Evolutionary conservation across 169 alveolate species (phyloP).

Genomic region (Sarcocystis neurona): DNA sequence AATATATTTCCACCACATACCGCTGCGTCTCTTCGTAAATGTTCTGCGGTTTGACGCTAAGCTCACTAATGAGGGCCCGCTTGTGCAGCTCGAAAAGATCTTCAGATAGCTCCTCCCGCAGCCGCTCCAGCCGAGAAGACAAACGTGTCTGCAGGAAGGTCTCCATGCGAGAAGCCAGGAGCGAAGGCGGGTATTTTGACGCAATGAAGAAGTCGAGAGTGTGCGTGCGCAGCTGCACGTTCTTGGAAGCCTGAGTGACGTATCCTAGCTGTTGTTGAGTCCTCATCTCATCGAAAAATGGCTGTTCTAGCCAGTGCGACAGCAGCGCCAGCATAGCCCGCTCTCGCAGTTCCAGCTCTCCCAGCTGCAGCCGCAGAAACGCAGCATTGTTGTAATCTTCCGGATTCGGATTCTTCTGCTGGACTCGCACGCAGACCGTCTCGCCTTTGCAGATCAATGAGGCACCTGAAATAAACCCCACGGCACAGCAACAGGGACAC

Average conservation of each 20-base stretch:
- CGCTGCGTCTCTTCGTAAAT: slow-evolving; percentile 28
- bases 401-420: background rate
- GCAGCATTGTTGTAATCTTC: slow-evolving; percentile 28
- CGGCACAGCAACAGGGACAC: too few species aligned
- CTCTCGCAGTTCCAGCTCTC: background rate
- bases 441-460: too few species aligned
- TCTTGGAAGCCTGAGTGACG: background rate
- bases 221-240: slow-evolving; percentile 20
- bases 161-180: background rate
- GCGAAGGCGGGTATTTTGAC: background rate
- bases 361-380: slow-evolving; percentile 10
- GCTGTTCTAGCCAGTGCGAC: slow-evolving; percentile 7
- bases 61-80: background rate
- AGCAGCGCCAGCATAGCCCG: slow-evolving; percentile 2
- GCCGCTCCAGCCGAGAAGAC: background rate
- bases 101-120: background rate
- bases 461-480: too few species aligned
- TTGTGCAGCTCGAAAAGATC: background rate
- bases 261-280: slow-evolving; percentile 36
- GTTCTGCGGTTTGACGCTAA: slow-evolving; percentile 17
- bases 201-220: background rate
- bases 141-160: background rate
- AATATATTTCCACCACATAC: background rate
- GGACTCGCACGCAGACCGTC: background rate
- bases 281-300: slow-evolving; percentile 25